Evolutionary conservation across 768 basidiomycete genomes (phyloP).

Genomic region (Lentinula boryana): DNA sequence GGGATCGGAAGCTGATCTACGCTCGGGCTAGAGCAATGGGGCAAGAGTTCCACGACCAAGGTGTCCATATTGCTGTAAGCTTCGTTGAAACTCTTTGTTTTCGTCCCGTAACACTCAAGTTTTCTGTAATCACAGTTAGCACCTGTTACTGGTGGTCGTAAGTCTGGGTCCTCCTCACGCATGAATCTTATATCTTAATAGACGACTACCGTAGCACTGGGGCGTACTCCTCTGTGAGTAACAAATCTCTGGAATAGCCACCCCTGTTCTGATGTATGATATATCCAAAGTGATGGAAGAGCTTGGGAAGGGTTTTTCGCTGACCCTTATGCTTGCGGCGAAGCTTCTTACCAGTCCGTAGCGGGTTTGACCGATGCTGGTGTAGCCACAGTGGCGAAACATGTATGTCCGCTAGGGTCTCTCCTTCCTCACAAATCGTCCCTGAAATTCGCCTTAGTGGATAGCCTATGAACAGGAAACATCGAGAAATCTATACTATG

Average conservation of each 20-base stretch:
- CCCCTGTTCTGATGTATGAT: background rate
- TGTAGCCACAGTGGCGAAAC: slow-evolving; percentile 33
- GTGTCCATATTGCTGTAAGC: slow-evolving; percentile 29
- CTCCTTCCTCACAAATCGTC: background rate
- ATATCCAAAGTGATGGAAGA: background rate
- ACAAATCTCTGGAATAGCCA: background rate
- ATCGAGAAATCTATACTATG: slow-evolving; percentile 10
- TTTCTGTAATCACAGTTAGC: slow-evolving; percentile 10
- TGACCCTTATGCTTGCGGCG: slow-evolving; percentile 20
- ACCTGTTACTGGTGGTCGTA: slow-evolving; percentile 21
- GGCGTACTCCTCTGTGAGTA: background rate
- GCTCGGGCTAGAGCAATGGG: slow-evolving; percentile 37
- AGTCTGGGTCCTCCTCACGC: background rate
- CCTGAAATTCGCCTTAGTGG: background rate
- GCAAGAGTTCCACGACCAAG: slow-evolving; percentile 39
- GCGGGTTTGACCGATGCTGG: slow-evolving; percentile 29
- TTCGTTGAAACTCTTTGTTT: background rate
- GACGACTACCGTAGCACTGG: background rate
- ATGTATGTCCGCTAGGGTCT: slow-evolving; percentile 13
- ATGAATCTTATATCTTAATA: background rate
- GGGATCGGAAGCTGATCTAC: slow-evolving; percentile 36
- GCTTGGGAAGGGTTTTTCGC: slow-evolving; percentile 32
- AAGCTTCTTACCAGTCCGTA: slow-evolving; percentile 31
- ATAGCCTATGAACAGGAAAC: slow-evolving; percentile 20
- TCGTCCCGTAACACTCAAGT: background rate